A percentile compares a stretch with the other conserved stretches of the same genome.
phyloP scores from a whole-genome alignment of 2,329 filamentous ascomycete species.

The Sporothrix pallida region DNA sequence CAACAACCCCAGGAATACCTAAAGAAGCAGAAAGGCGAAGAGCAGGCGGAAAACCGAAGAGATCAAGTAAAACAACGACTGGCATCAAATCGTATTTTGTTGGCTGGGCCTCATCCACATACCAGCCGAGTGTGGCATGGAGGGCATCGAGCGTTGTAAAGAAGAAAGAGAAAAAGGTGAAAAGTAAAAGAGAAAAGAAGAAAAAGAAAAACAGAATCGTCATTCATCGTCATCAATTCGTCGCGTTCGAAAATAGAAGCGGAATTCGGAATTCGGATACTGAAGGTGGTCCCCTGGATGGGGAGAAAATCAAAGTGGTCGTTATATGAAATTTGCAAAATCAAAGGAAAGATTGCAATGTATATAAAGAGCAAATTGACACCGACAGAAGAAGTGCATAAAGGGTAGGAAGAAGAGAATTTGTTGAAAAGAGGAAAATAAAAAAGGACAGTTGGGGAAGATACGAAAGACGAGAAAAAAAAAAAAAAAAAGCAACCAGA shows the following conservation, averaged over 20 bases:
- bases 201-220: conserved; percentile 32
- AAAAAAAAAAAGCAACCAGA: background rate
- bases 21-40: background rate
- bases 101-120: conserved; percentile 16
- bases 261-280: conserved; percentile 25
- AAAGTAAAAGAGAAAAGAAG: background rate
- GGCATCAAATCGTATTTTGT: conserved; percentile 22
- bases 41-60: background rate
- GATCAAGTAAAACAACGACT: background rate
- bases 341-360: background rate
- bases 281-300: background rate
- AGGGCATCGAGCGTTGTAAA: background rate
- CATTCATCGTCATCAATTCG: conserved; percentile 32
- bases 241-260: conserved; percentile 24
- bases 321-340: background rate
- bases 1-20: background rate
- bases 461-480: background rate
- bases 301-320: too few species aligned
- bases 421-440: background rate
- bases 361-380: conserved; percentile 27
- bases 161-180: background rate
- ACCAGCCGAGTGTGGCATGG: conserved; percentile 9
- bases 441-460: background rate
- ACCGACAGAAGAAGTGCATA: background rate
- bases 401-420: background rate